Conservation (phyloP, 805 yeast genomes). For the Candida broadrunensis region DNA sequence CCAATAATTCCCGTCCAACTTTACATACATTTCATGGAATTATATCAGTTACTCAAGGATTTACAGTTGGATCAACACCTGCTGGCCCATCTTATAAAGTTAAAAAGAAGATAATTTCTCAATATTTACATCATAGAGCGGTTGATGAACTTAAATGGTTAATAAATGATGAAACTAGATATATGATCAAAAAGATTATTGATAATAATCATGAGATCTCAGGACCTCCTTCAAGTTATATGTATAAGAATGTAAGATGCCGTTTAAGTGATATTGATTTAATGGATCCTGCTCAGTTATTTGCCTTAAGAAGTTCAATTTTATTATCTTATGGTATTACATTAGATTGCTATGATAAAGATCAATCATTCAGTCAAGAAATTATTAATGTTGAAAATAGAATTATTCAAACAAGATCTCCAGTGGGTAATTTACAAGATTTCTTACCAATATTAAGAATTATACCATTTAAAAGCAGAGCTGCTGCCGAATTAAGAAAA, state of each 20-base stretch:
- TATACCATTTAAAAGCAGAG: conserved; percentile 14
- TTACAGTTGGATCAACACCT: conserved; percentile 67
- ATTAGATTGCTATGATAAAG: conserved; percentile 40
- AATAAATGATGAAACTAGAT: conserved; percentile 36
- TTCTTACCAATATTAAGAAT: conserved; percentile 46
- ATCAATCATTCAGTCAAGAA: conserved; percentile 42
- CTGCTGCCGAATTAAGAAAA: conserved; percentile 22
- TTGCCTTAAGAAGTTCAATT: conserved; percentile 50
- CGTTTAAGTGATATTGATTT: conserved; percentile 33
- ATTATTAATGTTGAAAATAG: conserved; percentile 54
- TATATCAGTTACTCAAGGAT: conserved; percentile 52
- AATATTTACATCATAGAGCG: conserved; percentile 37
- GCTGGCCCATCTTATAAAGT: conserved; percentile 44
- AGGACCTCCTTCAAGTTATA: conserved; percentile 17
- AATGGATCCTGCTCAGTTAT: conserved; percentile 44
- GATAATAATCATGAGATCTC: conserved; percentile 9
- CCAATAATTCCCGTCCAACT: conserved; percentile 66
- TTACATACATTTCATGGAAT: conserved; percentile 66
- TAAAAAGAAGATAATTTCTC: conserved; percentile 48
- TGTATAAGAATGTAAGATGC: conserved; percentile 7
- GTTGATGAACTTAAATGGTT: conserved; percentile 27
- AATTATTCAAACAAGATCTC: conserved; percentile 57
- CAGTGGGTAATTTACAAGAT: conserved; percentile 53
- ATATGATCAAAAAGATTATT: conserved; percentile 16
- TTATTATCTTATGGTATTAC: conserved; percentile 50